Percentiles rank a stretch among this genome's conserved stretches.
Evolutionary conservation across 345 rosid genomes (phyloP).

Genomic region (Conringia planisiliqua): DNA sequence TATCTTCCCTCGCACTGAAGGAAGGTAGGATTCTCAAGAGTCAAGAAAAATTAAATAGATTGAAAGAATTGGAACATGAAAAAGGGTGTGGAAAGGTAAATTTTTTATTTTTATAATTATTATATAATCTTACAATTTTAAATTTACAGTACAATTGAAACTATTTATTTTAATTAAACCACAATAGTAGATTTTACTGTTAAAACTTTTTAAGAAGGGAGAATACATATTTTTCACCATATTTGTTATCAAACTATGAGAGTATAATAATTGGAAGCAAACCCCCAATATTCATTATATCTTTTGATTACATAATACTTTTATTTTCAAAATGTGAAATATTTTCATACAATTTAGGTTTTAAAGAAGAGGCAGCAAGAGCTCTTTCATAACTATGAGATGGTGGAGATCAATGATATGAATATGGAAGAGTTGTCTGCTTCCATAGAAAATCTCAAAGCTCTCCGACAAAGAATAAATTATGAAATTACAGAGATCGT

Average conservation of each 20-base stretch:
- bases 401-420: background rate
- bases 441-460: background rate
- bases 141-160: too few relatives aligned
- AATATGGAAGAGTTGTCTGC: background rate
- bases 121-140: too few relatives aligned
- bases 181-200: too few relatives aligned
- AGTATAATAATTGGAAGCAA: background rate
- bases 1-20: too few relatives aligned
- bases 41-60: too few relatives aligned
- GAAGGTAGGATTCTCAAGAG: too few relatives aligned
- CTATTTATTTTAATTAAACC: too few relatives aligned
- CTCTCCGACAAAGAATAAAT: background rate
- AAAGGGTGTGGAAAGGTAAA: too few relatives aligned
- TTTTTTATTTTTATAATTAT: too few relatives aligned
- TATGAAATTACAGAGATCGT: background rate
- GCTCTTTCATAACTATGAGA: too few relatives aligned
- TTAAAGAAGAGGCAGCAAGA: background rate
- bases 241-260: background rate
- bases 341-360: background rate
- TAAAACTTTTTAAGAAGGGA: too few relatives aligned
- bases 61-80: too few relatives aligned
- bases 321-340: background rate
- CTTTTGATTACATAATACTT: background rate
- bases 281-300: background rate
- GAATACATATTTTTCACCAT: background rate